phyloP scores from a whole-genome alignment of 441 rosid genomes.

The Erysimum cheiri region DNA sequence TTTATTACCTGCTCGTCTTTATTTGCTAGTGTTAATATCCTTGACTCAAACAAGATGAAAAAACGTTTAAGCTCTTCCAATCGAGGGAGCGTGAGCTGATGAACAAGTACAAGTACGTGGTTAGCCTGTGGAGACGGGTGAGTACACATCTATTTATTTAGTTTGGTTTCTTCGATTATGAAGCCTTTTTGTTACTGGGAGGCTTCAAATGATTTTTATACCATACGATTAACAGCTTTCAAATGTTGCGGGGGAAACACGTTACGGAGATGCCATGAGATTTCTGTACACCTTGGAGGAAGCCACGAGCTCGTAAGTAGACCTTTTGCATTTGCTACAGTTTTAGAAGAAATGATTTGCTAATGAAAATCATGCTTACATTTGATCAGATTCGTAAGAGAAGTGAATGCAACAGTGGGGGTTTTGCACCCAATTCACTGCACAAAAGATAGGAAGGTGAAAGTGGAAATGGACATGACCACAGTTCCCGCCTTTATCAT shows the following conservation, averaged over 20 bases:
- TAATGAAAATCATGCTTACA: slow-evolving; percentile 6
- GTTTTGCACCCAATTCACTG: slow-evolving; percentile 93
- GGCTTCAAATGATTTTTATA: slow-evolving; percentile 13
- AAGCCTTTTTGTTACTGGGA: slow-evolving; percentile 7
- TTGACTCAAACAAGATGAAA: slow-evolving; percentile 75
- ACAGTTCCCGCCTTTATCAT: slow-evolving; percentile 82
- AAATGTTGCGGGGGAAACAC: slow-evolving; percentile 76
- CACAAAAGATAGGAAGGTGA: slow-evolving; percentile 75
- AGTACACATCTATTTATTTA: slow-evolving; percentile 46
- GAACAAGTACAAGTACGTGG: slow-evolving; percentile 82
- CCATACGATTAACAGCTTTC: slow-evolving; percentile 62
- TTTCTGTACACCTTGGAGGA: slow-evolving; percentile 76
- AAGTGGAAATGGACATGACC: slow-evolving; percentile 73
- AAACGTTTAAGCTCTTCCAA: slow-evolving; percentile 70
- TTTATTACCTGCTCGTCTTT: slow-evolving; percentile 7
- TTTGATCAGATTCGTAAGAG: slow-evolving; percentile 68
- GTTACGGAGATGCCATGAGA: slow-evolving; percentile 81
- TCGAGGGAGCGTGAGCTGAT: slow-evolving; percentile 80
- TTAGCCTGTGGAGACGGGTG: slow-evolving; percentile 94
- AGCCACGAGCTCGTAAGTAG: slow-evolving; percentile 71
- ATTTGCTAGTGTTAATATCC: slow-evolving; percentile 44
- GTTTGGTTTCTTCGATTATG: slow-evolving; percentile 4
- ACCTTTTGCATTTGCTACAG: neutral
- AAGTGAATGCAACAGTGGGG: slow-evolving; percentile 78
- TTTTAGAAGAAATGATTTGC: neutral